Conservation (phyloP, 306 rosid species). For the Hylodesmum podocarpum region DNA sequence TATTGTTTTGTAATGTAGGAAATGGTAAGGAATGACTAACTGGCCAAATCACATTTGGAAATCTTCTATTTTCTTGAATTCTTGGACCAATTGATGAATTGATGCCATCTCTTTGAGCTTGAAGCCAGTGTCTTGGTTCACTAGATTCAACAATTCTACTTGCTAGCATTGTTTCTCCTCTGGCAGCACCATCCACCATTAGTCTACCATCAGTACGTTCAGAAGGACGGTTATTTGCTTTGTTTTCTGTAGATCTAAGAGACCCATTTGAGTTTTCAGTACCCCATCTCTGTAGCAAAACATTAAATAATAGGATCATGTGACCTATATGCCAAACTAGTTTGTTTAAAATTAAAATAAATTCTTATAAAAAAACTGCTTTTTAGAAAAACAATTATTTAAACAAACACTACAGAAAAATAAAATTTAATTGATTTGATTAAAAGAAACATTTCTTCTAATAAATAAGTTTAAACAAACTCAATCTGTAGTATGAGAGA, state of each 20-base stretch:
- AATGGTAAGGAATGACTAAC: conserved; percentile 43
- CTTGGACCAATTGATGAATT: conserved; percentile 43
- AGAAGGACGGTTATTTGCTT: conserved; percentile 40
- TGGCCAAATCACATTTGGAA: conserved; percentile 48
- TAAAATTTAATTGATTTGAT: no score
- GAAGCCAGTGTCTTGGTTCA: conserved; percentile 51
- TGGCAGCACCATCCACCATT: conserved; percentile 42
- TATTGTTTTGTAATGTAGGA: conserved; percentile 44
- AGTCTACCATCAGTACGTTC: conserved; percentile 41
- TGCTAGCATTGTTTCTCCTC: conserved; percentile 65
- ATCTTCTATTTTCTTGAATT: conserved; percentile 46
- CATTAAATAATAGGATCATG: background rate
- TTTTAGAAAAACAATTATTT: no score
- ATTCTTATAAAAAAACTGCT: no score
- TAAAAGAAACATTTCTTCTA: no score
- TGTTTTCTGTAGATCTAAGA: conserved; percentile 36
- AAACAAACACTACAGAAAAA: no score
- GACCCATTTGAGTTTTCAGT: conserved; percentile 45
- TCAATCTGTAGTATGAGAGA: no score
- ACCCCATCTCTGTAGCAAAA: conserved; percentile 45
- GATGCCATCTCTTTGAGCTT: conserved; percentile 44
- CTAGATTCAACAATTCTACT: conserved; percentile 65
- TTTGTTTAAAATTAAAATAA: no score
- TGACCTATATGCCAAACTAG: no score
- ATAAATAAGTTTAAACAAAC: no score